Evolutionary conservation across 1,139 yeast genomes (phyloP).

Genomic region (Nakaseomyces bracarensis): DNA sequence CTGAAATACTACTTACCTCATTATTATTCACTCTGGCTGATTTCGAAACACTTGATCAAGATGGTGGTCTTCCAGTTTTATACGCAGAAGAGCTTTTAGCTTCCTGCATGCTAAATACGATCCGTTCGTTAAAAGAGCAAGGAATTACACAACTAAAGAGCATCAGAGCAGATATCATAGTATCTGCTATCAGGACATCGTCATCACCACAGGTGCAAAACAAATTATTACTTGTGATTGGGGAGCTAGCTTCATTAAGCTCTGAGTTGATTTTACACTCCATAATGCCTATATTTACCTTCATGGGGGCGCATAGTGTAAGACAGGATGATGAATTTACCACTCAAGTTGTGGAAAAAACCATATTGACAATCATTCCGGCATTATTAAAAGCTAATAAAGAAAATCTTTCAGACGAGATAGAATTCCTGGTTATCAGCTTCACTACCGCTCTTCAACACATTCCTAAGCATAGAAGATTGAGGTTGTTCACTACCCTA

Average conservation of each 20-base stretch:
- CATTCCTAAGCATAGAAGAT: conserved; percentile 94
- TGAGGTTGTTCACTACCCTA: conserved; percentile 69
- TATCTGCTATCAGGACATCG: conserved; percentile 81
- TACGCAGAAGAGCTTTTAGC: conserved; percentile 90
- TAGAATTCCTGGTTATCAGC: conserved; percentile 77
- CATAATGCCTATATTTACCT: conserved; percentile 97
- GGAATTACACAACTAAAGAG: conserved; percentile 51
- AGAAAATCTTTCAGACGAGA: conserved; percentile 46
- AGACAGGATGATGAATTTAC: conserved; percentile 96
- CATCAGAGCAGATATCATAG: conserved; percentile 81
- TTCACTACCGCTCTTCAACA: conserved; percentile 91
- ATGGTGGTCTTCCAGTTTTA: conserved; percentile 82
- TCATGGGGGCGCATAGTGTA: conserved; percentile 96
- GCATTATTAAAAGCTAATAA: conserved; percentile 65
- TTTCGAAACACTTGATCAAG: conserved; percentile 78
- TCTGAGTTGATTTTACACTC: conserved; percentile 92
- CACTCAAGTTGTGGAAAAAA: conserved; percentile 84
- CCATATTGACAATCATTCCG: conserved; percentile 84
- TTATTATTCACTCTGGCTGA: conserved; percentile 73
- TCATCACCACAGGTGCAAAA: conserved; percentile 93
- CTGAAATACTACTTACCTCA: conserved; percentile 46
- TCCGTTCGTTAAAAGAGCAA: conserved; percentile 42
- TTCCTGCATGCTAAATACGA: conserved; percentile 69
- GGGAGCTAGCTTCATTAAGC: conserved; percentile 77
- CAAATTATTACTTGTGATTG: conserved; percentile 70